Percentiles rank a stretch among this genome's conserved stretches.
phyloP scores from a whole-genome alignment of 169 alveolate species.

The Plasmodium yoelii region DNA sequence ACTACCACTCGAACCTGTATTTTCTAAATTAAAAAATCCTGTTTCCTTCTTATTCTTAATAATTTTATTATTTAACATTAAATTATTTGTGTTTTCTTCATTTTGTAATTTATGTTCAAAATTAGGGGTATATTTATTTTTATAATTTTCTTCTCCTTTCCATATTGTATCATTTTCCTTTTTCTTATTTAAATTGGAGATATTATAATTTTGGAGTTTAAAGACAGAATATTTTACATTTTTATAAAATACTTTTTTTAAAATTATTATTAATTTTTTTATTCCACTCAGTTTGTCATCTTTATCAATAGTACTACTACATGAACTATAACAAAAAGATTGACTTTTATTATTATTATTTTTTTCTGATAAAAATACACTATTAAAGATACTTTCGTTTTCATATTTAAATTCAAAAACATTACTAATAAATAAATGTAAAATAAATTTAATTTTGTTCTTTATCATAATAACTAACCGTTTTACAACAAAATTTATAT shows the following conservation, averaged over 20 bases:
- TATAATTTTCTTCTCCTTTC: background rate
- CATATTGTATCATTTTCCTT: background rate
- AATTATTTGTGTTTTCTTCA: background rate
- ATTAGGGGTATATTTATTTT: background rate
- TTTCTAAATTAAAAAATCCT: background rate
- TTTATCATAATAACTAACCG: constrained; percentile 36
- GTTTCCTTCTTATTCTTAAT: background rate
- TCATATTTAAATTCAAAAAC: constrained; percentile 3
- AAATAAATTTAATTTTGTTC: constrained; percentile 18
- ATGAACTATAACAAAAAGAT: background rate
- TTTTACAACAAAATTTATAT: constrained; percentile 19
- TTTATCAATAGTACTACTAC: background rate
- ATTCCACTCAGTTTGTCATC: constrained; percentile 1
- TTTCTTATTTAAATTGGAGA: background rate
- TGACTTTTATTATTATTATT: background rate
- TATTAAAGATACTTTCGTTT: background rate
- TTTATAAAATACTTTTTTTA: constrained; percentile 9
- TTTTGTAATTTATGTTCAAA: background rate
- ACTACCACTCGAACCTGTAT: constrained; percentile 1
- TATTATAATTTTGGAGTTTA: background rate
- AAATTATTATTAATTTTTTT: constrained; percentile 14
- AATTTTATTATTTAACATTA: constrained; percentile 6
- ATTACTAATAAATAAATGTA: constrained; percentile 16
- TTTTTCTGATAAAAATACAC: background rate
- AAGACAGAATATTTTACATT: constrained; percentile 3